Percentiles rank a stretch among this genome's conserved stretches.
Evolutionary conservation across 2,329 filamentous ascomycete genomes (phyloP).

Genomic region (Cladophialophora exuberans): DNA sequence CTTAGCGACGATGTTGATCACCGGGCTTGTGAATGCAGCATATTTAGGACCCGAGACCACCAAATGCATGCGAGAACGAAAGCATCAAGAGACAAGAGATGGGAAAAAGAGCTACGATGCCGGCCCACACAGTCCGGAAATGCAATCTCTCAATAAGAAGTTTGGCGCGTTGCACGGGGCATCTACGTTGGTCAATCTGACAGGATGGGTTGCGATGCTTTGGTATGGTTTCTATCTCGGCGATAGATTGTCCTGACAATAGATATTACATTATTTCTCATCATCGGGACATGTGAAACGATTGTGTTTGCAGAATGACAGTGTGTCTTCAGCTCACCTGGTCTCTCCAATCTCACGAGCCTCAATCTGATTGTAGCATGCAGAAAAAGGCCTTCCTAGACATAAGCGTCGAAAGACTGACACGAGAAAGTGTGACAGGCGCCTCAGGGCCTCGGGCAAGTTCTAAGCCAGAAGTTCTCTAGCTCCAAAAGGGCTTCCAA

Average conservation of each 20-base stretch:
- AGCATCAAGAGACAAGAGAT: constrained; percentile 83
- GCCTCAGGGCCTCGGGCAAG: too few relatives aligned
- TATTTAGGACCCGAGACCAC: constrained; percentile 76
- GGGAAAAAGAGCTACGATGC: constrained; percentile 84
- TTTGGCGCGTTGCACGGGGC: constrained; percentile 81
- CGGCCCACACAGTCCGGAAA: constrained; percentile 79
- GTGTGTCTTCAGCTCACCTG: too few relatives aligned
- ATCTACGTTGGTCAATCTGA: constrained; percentile 78
- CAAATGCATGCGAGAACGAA: constrained; percentile 73
- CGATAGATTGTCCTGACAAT: constrained; percentile 57
- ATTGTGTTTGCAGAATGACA: too few relatives aligned
- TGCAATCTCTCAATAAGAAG: constrained; percentile 75
- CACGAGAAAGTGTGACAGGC: too few relatives aligned
- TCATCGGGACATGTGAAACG: too few relatives aligned
- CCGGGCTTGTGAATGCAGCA: constrained; percentile 70
- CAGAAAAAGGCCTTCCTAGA: too few relatives aligned
- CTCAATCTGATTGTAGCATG: too few relatives aligned
- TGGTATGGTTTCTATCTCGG: constrained; percentile 79
- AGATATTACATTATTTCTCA: neutral
- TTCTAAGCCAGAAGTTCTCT: too few relatives aligned
- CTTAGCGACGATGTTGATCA: constrained; percentile 69
- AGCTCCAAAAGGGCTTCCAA: too few relatives aligned
- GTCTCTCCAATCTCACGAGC: too few relatives aligned
- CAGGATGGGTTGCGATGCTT: constrained; percentile 69
- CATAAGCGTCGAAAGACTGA: too few relatives aligned